phyloP scores from a whole-genome alignment of 257 asterid species.

The Handroanthus guayacan region DNA sequence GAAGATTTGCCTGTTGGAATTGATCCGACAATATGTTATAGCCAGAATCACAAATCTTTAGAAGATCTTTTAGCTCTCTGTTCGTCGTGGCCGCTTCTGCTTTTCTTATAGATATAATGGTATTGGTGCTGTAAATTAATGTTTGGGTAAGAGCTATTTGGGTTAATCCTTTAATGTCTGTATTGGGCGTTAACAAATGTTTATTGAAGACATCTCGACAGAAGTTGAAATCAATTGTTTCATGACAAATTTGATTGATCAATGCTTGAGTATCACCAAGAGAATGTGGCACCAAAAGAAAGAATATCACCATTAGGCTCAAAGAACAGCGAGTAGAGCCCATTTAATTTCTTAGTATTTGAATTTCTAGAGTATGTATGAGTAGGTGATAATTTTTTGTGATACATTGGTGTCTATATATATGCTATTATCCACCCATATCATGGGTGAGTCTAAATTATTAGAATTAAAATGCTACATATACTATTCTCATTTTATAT shows the following conservation, averaged over 20 bases:
- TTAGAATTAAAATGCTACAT: too few species aligned
- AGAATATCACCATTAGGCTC: background rate
- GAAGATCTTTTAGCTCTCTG: background rate
- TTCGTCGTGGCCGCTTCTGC: background rate
- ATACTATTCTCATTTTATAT: too few species aligned
- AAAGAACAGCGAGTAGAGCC: background rate
- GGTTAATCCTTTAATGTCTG: background rate
- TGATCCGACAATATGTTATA: background rate
- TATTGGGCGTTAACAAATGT: background rate
- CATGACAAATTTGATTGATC: background rate
- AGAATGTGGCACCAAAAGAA: background rate
- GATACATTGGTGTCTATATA: too few species aligned
- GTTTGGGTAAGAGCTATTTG: slow-evolving; percentile 3
- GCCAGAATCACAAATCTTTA: background rate
- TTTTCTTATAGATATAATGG: background rate
- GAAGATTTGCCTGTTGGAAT: background rate
- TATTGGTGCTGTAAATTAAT: background rate
- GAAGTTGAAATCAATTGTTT: background rate
- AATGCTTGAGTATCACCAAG: background rate
- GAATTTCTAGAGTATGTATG: too few species aligned
- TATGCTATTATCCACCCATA: too few species aligned
- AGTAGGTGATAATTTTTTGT: too few species aligned
- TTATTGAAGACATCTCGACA: background rate
- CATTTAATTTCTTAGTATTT: background rate
- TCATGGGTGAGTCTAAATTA: too few species aligned